Conservation (phyloP, 1,284 basidiomycete genomes). For the Laetiporus sulphureus region DNA sequence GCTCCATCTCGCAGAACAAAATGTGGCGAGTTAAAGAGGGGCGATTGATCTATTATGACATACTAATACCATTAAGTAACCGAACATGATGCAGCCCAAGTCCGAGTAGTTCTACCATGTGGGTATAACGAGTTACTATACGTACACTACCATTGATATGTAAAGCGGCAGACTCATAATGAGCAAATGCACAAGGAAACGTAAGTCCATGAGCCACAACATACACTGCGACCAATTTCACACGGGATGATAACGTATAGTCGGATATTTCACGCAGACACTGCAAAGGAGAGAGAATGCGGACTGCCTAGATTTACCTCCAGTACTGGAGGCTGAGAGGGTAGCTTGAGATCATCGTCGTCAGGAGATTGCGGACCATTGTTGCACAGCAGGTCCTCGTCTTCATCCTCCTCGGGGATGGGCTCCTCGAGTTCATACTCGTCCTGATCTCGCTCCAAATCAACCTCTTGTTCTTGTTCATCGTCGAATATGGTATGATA, state of each 20-base stretch:
- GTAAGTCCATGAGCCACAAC: background rate
- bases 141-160: too few species aligned
- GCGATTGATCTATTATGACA: background rate
- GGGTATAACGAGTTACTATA: background rate
- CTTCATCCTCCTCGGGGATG: slow-evolving; percentile 43
- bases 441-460: slow-evolving; percentile 31
- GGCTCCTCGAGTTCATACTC: slow-evolving; percentile 42
- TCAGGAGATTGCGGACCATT: slow-evolving; percentile 7
- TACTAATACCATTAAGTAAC: background rate
- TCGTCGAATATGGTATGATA: slow-evolving; percentile 46
- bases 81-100: background rate
- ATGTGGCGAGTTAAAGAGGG: too few species aligned
- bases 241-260: background rate
- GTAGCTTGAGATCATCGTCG: slow-evolving; percentile 11
- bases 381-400: slow-evolving; percentile 24
- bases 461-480: slow-evolving; percentile 33
- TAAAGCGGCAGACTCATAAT: too few species aligned
- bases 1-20: too few species aligned
- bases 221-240: background rate
- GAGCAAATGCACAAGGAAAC: background rate
- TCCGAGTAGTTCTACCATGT: background rate
- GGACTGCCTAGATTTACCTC: slow-evolving; percentile 19
- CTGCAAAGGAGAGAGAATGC: slow-evolving; percentile 16
- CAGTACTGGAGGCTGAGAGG: slow-evolving; percentile 17
- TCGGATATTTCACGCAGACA: slow-evolving; percentile 12